Conservation (phyloP, 129 eudicot genomes). For the Helianthus annuus region HanXRQr2.0-SUNRISE NC_035448.2:24671729-24672228, state of each 20-base stretch:
- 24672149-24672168: slow-evolving; percentile 14
- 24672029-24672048: slow-evolving; percentile 17
- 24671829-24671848: no score
- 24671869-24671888: no score
- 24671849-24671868: neutral
- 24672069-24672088: slow-evolving; percentile 20
- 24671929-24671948: neutral
- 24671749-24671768: slow-evolving; percentile 28
- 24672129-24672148: slow-evolving; percentile 2
- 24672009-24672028: slow-evolving; percentile 14
- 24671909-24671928: no score
- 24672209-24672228: neutral
- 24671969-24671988: neutral
- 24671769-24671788: neutral
- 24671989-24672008: neutral
- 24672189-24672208: neutral
- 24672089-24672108: slow-evolving; percentile 12
- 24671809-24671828: no score
- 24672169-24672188: neutral
- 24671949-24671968: neutral
- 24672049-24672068: slow-evolving; percentile 16
- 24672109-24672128: slow-evolving; percentile 18
- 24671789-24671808: no score
- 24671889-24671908: neutral
- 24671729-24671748: slow-evolving; percentile 9